Evolutionary conservation across 1,284 basidiomycete species (phyloP).

Genomic region (Inonotus hispidus): DNA sequence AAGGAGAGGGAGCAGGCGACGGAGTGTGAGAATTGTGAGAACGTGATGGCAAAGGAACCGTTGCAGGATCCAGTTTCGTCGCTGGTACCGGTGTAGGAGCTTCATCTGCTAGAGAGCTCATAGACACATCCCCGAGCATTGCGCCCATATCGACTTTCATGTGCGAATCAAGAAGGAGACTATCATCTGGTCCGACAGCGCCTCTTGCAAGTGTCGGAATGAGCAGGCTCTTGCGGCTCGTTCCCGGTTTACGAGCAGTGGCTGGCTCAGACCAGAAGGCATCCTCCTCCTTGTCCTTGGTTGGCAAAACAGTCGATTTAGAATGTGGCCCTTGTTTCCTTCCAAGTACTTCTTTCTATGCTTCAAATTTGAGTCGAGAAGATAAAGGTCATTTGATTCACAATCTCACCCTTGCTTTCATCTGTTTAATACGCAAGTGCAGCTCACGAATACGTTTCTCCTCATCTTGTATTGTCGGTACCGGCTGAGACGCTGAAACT

Average conservation of each 20-base stretch:
- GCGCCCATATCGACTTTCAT: slow-evolving; percentile 15
- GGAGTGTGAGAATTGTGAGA: slow-evolving; percentile 2
- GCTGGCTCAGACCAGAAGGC: slow-evolving; percentile 16
- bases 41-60: slow-evolving; percentile 1
- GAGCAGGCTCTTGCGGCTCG: slow-evolving; percentile 14
- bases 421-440: slow-evolving; percentile 44
- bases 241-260: not conserved
- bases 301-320: not conserved
- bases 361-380: not conserved
- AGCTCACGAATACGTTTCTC: slow-evolving; percentile 52
- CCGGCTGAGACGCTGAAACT: slow-evolving; percentile 32
- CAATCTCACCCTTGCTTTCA: slow-evolving; percentile 42
- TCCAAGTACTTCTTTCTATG: slow-evolving; percentile 41
- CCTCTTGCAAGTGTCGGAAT: slow-evolving; percentile 6
- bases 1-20: not conserved
- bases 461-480: slow-evolving; percentile 46
- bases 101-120: slow-evolving; percentile 11
- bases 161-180: slow-evolving; percentile 14
- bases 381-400: too few relatives aligned
- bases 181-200: slow-evolving; percentile 15
- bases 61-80: not conserved
- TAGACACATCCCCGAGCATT: slow-evolving; percentile 17
- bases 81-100: slow-evolving; percentile 15
- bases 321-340: slow-evolving; percentile 21
- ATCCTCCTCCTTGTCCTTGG: slow-evolving; percentile 13